Base-by-base conservation (phyloP, 345 rosid species). In the Orychophragmus violaceus region DNA sequence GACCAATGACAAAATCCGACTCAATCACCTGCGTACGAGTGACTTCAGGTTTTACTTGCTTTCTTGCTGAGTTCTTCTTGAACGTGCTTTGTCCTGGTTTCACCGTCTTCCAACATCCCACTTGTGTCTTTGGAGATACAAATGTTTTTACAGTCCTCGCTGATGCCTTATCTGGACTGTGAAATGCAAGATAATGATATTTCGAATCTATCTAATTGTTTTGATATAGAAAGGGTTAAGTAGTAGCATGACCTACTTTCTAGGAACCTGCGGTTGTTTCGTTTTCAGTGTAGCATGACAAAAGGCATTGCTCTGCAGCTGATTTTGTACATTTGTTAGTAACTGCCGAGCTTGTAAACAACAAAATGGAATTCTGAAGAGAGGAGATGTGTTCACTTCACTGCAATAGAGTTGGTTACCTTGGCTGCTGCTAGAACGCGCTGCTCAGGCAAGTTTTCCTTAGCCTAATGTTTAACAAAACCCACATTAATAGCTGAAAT, bases 71-170 rank as follows among this genome's bases (percentile, higher is more conserved):
- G 62, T 70, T 64, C 62, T 48, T 70, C 35, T 64, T 70, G 13
- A 49, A 36, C 19, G 50, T 69, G 37, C 54, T 36, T 56, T 76
- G 68, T 35, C 51, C 77, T 48, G 65, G 46, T 79, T 83, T 85
- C 25, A 84, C 87, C 36, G 89, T 80, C 19, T 77, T 83, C 93
- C 97, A 91, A 17, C 72, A 60, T 60, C 86, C 87, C 58, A 70
- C 63, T 70, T 84, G 96, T 33, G 67, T 66, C 69, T 78, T 80
- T 57, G 82, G 76, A 50, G 69, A 68, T 28, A 19, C 22, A 66
- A 32, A 70, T 52, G 70, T 30, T 78, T 59, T 76, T 37, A 52
- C 59, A 54, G 32, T 14, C 56, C 48, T 66, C 72, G 70, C 58
- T 51, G 81, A 59, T 62, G 69, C 56, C 45, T 67, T 52, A 46